Evolutionary conservation across 495 filamentous ascomycete genomes (phyloP), one percentile per base, ranked within the genome.

Genomic region (Podospora tetraspora): DNA sequence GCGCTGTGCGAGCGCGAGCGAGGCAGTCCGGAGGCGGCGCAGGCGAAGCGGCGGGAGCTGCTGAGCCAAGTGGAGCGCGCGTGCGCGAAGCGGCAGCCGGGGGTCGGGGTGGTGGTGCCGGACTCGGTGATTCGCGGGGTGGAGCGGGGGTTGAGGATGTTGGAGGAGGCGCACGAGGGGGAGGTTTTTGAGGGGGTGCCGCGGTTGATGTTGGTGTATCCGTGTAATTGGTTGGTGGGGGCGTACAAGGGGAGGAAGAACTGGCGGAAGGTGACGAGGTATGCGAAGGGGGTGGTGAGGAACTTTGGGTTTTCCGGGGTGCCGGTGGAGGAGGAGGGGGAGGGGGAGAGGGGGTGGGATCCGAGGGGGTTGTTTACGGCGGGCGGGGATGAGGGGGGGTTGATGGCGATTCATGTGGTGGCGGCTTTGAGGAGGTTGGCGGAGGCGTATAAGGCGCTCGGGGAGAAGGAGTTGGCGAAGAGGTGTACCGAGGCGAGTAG

Each of bases 381-480:
- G 32, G 63, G 64, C 10, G 71, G 68, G 3, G 63, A 0, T 1
- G 43, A 75, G n/a, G 67, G 66, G 21, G 73, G 75, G 21, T 59
- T 83, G 56, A 76, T 79, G 72, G 80, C 80, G 56, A 73, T 79
- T 4, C 79, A 83, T 61, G 73, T 74, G 0, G 78, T 83, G 13
- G 73, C 74, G 9, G 75, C 76, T 16, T 66, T 83, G 61, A 71
- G 78, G 63, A 75, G 75, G 64, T 59, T 79, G 25, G 75, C 76
- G 1, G 79, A 78, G 66, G 78, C 72, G 10, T 80, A 77, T 66
- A 57, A 30, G 10, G 70, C 62, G 6, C 61, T 80, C 61, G 79
- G 77, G 0, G 69, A 77, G 56, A 52, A 69, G 29, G 73, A 75
- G 5, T 61, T 79, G 63, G 73, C 72, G 1, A 67, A 61, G 10